These are phyloP conservation scores for Papiliotrema laurentii DNA, from an alignment of 1,284 basidiomycete genomes.

Conservation along the genomic window DNA sequence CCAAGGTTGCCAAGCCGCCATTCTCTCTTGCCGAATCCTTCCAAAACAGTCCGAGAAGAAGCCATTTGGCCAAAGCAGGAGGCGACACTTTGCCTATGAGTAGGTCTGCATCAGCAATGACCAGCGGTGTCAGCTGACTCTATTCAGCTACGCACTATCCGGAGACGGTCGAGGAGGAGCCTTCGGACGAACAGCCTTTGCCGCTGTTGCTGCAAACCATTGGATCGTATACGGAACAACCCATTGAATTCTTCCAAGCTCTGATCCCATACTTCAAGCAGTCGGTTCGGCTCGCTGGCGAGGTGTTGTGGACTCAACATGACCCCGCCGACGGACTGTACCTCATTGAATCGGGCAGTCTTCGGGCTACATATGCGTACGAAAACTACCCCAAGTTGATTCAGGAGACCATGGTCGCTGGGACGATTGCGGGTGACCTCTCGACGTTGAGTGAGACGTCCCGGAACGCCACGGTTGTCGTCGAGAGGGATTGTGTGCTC, in stretches of 20 bases:
- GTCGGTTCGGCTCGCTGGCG: slow-evolving; percentile 57
- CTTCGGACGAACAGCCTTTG: slow-evolving; percentile 44
- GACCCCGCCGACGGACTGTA: slow-evolving; percentile 77
- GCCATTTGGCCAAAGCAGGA: slow-evolving; percentile 73
- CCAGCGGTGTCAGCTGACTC: no score
- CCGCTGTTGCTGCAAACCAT: slow-evolving; percentile 66
- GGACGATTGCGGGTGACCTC: slow-evolving; percentile 83
- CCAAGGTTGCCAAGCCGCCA: slow-evolving; percentile 38
- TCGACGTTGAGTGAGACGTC: slow-evolving; percentile 69
- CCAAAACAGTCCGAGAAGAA: slow-evolving; percentile 66
- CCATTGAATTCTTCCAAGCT: slow-evolving; percentile 47
- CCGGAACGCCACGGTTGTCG: slow-evolving; percentile 79
- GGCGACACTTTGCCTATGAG: slow-evolving; percentile 48
- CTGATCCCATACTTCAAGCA: slow-evolving; percentile 69
- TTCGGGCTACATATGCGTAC: slow-evolving; percentile 75
- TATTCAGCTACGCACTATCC: no score
- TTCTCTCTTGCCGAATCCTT: slow-evolving; percentile 56
- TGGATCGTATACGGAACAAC: slow-evolving; percentile 55
- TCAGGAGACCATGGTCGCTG: slow-evolving; percentile 87
- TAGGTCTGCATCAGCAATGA: no score
- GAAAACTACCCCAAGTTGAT: slow-evolving; percentile 62
- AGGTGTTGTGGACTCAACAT: slow-evolving; percentile 69
- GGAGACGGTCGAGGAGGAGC: no score
- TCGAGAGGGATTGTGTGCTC: slow-evolving; percentile 68
- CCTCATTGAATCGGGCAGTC: slow-evolving; percentile 75